Conservation (phyloP, 202 grass and related monocot genomes). For the Schoenoplectus triqueter region DNA sequence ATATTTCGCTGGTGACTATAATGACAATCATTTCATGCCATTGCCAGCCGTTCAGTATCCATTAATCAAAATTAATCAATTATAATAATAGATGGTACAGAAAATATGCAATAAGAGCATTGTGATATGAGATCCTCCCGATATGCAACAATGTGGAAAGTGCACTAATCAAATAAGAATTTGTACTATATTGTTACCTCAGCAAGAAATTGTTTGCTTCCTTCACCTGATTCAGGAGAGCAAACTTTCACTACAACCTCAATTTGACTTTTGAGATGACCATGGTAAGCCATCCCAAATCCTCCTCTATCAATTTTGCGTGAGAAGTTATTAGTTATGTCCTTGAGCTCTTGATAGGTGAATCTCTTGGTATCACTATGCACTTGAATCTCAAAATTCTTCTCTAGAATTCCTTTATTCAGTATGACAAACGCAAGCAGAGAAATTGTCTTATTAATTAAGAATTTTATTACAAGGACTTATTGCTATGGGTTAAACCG, state of each 20-base stretch:
- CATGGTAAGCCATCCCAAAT: constrained; percentile 42
- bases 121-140: background rate
- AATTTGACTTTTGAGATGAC: constrained; percentile 35
- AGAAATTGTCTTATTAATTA: background rate
- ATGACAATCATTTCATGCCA: too few relatives aligned
- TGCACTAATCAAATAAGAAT: background rate
- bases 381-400: background rate
- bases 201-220: constrained; percentile 41
- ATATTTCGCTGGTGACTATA: background rate
- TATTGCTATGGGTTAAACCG: too few relatives aligned
- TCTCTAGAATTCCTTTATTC: background rate
- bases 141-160: background rate
- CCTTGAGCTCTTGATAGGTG: constrained; percentile 28
- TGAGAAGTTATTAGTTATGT: constrained; percentile 42
- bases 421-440: background rate
- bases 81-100: too few relatives aligned
- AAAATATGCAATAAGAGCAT: background rate
- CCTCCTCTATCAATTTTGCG: constrained; percentile 40
- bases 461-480: background rate
- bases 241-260: constrained; percentile 45
- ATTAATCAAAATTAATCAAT: too few relatives aligned
- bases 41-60: too few relatives aligned
- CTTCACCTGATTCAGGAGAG: constrained; percentile 38
- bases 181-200: constrained; percentile 36
- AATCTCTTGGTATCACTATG: constrained; percentile 35